phyloP scores from a whole-genome alignment of 2,329 filamentous ascomycete species.

The Trichocomaceae sp. region DNA sequence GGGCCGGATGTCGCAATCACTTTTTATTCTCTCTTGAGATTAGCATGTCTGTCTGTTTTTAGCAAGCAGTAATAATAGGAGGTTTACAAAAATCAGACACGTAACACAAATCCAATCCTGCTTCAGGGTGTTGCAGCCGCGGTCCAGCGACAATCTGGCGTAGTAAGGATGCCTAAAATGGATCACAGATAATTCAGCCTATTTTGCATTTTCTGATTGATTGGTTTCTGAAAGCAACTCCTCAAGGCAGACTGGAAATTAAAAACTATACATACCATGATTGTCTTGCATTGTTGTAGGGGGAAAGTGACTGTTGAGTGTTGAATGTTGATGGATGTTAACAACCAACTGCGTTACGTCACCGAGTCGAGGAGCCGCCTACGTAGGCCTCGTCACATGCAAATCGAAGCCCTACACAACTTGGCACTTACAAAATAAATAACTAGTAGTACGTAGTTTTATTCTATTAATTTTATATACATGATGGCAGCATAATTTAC shows the following conservation, averaged over 20 bases:
- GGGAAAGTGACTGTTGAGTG: no score
- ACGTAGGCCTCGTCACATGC: no score
- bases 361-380: background rate
- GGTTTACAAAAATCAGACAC: slow-evolving; percentile 66
- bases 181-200: background rate
- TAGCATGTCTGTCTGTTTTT: no score
- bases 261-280: background rate
- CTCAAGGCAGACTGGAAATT: background rate
- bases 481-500: background rate
- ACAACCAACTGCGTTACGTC: background rate
- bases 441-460: no score
- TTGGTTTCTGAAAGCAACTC: background rate
- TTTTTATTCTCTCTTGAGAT: slow-evolving; percentile 17
- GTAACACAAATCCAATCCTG: slow-evolving; percentile 89
- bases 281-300: background rate
- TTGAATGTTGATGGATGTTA: background rate
- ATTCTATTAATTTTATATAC: background rate
- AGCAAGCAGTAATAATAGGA: background rate
- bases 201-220: background rate
- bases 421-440: no score
- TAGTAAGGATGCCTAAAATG: slow-evolving; percentile 62
- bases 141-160: slow-evolving; percentile 89
- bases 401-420: no score
- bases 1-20: slow-evolving; percentile 75
- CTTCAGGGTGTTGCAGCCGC: slow-evolving; percentile 73